Percentiles rank a stretch among this genome's conserved stretches.
Evolutionary conservation across 2,329 filamentous ascomycete species (phyloP).

Genomic region (Calonectria fujianensis): DNA sequence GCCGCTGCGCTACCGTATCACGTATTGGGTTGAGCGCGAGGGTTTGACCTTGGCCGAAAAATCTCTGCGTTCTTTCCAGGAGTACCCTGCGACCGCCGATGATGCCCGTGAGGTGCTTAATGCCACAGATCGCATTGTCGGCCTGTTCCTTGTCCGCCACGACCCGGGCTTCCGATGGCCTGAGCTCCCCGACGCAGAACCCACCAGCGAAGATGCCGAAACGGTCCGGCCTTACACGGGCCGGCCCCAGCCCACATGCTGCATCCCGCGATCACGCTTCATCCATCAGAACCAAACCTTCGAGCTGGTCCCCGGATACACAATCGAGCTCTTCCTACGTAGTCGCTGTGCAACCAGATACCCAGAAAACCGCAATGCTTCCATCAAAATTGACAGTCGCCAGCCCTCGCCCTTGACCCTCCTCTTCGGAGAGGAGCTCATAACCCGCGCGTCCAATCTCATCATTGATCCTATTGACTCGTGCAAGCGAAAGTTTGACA

Average conservation of each 20-base stretch:
- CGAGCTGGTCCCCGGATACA: constrained; percentile 67
- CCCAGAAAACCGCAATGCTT: constrained; percentile 62
- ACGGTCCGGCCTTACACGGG: constrained; percentile 64
- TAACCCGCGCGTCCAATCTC: constrained; percentile 66
- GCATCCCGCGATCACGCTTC: constrained; percentile 67
- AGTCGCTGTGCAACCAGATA: constrained; percentile 61
- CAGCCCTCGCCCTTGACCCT: constrained; percentile 70
- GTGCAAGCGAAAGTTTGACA: constrained; percentile 64
- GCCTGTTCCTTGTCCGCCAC: constrained; percentile 69
- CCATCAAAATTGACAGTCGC: constrained; percentile 66
- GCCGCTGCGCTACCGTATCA: constrained; percentile 69
- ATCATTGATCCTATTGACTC: constrained; percentile 64
- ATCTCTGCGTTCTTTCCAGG: constrained; percentile 71
- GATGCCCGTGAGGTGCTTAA: constrained; percentile 68
- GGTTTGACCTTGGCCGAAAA: constrained; percentile 66
- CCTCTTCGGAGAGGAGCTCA: constrained; percentile 66
- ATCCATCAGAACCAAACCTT: constrained; percentile 58
- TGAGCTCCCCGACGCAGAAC: constrained; percentile 63
- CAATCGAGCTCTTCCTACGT: constrained; percentile 66
- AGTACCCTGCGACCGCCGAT: constrained; percentile 65
- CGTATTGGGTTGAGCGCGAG: constrained; percentile 66
- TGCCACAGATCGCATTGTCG: constrained; percentile 70
- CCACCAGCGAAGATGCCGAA: constrained; percentile 60
- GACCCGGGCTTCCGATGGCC: constrained; percentile 71
- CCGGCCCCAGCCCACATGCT: constrained; percentile 66